Conservation (phyloP, 2,329 filamentous ascomycete species). For the Aspergillus transmontanensis region DNA sequence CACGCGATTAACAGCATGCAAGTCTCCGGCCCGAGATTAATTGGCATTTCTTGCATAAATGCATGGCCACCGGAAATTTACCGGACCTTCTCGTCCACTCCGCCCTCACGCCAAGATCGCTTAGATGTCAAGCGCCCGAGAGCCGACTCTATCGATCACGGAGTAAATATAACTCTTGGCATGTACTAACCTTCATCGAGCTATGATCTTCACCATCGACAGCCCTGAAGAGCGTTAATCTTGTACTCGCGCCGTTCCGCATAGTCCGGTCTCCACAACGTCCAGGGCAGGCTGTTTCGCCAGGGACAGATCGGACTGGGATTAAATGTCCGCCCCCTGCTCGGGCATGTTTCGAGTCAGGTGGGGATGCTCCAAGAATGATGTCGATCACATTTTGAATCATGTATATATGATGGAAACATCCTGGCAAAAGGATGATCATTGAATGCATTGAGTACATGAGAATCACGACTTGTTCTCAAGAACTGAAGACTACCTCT, state of each 20-base stretch:
- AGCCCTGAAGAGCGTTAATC: neutral
- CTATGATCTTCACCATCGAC: neutral
- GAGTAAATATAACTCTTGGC: neutral
- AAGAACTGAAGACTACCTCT: neutral
- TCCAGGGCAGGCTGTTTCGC: neutral
- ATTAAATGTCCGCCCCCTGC: slow-evolving; percentile 12
- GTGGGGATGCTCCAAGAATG: neutral
- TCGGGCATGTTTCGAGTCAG: neutral
- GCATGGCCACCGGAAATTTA: slow-evolving; percentile 6
- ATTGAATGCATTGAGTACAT: neutral
- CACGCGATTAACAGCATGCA: neutral
- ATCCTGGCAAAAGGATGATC: no score
- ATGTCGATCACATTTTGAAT: slow-evolving; percentile 6
- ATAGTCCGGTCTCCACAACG: neutral
- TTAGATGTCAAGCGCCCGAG: neutral
- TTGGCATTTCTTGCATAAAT: neutral
- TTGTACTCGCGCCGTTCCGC: neutral
- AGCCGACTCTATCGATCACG: neutral
- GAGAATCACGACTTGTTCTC: neutral
- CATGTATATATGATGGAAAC: slow-evolving; percentile 3
- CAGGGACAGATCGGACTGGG: neutral
- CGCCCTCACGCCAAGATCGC: slow-evolving; percentile 5
- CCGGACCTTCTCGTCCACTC: slow-evolving; percentile 12
- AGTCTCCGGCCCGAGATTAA: neutral
- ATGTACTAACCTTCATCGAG: neutral